These are phyloP conservation scores for Acacia crassicarpa DNA, from an alignment of 306 rosid genomes.

Conservation along the genomic window DNA sequence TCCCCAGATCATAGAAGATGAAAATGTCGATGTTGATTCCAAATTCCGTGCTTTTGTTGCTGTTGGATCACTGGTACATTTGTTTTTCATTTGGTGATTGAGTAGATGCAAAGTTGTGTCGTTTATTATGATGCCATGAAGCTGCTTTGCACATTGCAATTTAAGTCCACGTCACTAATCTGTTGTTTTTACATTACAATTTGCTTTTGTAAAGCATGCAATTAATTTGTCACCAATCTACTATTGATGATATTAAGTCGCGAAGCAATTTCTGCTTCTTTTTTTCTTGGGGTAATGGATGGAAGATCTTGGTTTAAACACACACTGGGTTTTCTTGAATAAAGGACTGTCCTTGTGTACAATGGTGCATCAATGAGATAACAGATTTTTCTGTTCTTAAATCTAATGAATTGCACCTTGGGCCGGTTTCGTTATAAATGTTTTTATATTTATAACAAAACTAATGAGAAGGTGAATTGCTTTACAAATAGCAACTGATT, in stretches of 20 bases:
- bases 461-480: constrained; percentile 12
- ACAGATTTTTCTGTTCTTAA: too few relatives aligned
- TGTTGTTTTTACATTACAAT: background rate
- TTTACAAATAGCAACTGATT: background rate
- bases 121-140: constrained; percentile 10
- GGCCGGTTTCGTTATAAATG: too few relatives aligned
- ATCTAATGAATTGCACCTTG: too few relatives aligned
- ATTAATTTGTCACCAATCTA: background rate
- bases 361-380: too few relatives aligned
- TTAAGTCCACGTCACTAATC: background rate
- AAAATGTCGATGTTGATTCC: constrained; percentile 67
- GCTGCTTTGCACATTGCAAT: constrained; percentile 4
- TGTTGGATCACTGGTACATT: constrained; percentile 83
- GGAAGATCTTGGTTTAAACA: too few relatives aligned
- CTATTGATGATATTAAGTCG: background rate
- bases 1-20: constrained; percentile 71
- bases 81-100: constrained; percentile 13
- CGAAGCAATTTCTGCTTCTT: too few relatives aligned
- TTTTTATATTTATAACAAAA: background rate
- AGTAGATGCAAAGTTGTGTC: background rate
- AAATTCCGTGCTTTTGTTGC: constrained; percentile 92
- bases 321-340: too few relatives aligned
- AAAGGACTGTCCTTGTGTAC: too few relatives aligned
- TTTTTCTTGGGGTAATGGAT: too few relatives aligned
- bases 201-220: background rate